These are phyloP conservation scores for Sugiyamaella marilandica DNA, from an alignment of 805 yeast genomes.

Conservation along the genomic window DNA sequence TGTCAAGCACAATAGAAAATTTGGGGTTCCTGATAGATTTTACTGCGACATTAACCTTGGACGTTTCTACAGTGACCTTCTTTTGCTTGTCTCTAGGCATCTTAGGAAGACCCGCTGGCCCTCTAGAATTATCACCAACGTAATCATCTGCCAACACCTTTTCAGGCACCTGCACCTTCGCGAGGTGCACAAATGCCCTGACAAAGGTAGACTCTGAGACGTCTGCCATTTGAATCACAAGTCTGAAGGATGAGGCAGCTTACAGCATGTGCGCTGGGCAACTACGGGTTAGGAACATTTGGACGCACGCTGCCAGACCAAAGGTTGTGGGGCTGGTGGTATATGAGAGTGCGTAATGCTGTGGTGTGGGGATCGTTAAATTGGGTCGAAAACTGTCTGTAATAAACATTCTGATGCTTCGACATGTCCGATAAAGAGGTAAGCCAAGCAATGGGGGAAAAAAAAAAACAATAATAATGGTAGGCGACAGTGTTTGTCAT, in stretches of 20 bases:
- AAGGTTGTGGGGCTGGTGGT: no score
- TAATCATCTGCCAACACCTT: conserved; percentile 12
- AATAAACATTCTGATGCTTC: neutral
- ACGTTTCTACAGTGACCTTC: neutral
- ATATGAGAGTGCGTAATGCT: no score
- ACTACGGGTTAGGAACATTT: no score
- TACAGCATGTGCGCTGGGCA: no score
- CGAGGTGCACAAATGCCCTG: conserved; percentile 16
- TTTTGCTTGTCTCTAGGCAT: conserved; percentile 16
- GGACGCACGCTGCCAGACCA: no score
- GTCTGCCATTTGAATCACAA: neutral
- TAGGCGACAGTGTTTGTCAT: conserved; percentile 44
- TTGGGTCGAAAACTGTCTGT: neutral
- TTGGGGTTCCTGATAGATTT: conserved; percentile 74
- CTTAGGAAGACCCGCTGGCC: conserved; percentile 10
- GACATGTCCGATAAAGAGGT: conserved; percentile 27
- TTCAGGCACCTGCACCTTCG: conserved; percentile 8
- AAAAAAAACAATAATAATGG: neutral
- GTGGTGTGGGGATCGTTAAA: no score
- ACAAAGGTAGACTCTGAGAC: conserved; percentile 16
- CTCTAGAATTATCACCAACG: conserved; percentile 3
- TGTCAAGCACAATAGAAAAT: conserved; percentile 38
- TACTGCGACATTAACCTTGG: conserved; percentile 35
- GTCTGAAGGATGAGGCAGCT: no score
- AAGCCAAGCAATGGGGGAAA: neutral